Evolutionary conservation across 2,329 filamentous ascomycete genomes (phyloP), one percentile per base, ranked within the genome.

Genomic region (Leptographium radiaticola): DNA sequence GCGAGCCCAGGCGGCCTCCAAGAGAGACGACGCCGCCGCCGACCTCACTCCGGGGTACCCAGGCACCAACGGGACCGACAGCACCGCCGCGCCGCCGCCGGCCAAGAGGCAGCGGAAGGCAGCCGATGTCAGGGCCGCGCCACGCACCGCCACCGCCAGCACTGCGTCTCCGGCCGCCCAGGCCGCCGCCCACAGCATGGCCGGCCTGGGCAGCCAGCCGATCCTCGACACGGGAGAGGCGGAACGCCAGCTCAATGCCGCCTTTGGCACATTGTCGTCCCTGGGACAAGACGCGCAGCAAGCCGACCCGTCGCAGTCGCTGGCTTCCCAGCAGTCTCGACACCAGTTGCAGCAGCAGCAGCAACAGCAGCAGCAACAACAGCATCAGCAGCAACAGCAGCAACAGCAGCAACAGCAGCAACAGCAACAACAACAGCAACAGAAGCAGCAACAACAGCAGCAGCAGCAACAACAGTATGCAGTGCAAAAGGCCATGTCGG

Each of bases 81-180:
- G 18, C n/a, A 5, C 60, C 15, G 55, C 60, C 15, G 55, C 60
- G 39, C 55, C 61, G 1, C 66, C 68, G 13, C 59, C 65, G 43
- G 56, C 67, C 2, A 73, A 72, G 55, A 63, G 68, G 34, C 67
- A 68, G 53, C 63, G 68, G 13, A 72, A 70, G 53, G 62, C 61
- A 18, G 68, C 65, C 48, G 65, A 66, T 15, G 45, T 63, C 10
- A 53, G 16, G 61, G 57, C 51, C 15, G 56, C 36, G 49, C 56
- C 55, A 52, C 66, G 47, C 56, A 60, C 44, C 59, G 56, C 49
- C 55, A 52, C n/a, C 53, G 45, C 48, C 53, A 50, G 55, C 44
- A 53, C 38, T 16, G 49, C 53, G 3, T 56, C 57, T 16, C 49
- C 58, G 16, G 36, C 44, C 1, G 49, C 55, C 10, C 49, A 53